Conservation (phyloP, 176 grass and related monocot species). For the Zea luxurians region DNA sequence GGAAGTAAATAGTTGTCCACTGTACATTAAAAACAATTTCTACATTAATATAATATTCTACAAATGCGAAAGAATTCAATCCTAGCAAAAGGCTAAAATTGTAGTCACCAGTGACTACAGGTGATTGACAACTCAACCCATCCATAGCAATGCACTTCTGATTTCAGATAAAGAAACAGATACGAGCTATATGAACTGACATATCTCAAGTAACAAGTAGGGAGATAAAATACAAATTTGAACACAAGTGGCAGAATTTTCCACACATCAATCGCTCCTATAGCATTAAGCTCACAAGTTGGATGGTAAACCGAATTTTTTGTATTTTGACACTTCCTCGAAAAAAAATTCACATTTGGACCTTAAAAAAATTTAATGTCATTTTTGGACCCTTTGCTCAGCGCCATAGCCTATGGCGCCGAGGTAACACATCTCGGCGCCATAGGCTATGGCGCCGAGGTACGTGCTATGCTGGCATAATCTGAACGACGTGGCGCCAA, state of each 20-base stretch:
- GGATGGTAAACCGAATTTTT: background rate
- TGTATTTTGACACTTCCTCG: too few species aligned
- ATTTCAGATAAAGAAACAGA: background rate
- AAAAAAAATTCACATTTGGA: too few species aligned
- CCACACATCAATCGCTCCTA: background rate
- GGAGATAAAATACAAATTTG: background rate
- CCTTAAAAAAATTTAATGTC: too few species aligned
- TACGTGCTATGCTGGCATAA: too few species aligned
- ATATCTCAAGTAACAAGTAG: constrained; percentile 6
- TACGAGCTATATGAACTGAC: background rate
- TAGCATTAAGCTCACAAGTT: background rate
- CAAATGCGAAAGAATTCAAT: background rate
- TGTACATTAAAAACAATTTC: background rate
- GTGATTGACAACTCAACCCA: background rate
- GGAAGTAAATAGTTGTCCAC: background rate
- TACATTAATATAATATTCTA: background rate
- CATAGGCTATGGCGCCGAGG: too few species aligned
- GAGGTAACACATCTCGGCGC: too few species aligned
- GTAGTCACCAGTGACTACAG: constrained; percentile 11
- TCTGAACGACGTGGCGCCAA: too few species aligned
- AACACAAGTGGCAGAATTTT: background rate
- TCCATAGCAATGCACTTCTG: background rate
- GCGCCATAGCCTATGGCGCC: too few species aligned
- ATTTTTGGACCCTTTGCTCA: too few species aligned
- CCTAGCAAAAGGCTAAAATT: background rate